phyloP scores from a whole-genome alignment of 2,329 filamentous ascomycete genomes.

The Ophiosphaerella narmari region DNA sequence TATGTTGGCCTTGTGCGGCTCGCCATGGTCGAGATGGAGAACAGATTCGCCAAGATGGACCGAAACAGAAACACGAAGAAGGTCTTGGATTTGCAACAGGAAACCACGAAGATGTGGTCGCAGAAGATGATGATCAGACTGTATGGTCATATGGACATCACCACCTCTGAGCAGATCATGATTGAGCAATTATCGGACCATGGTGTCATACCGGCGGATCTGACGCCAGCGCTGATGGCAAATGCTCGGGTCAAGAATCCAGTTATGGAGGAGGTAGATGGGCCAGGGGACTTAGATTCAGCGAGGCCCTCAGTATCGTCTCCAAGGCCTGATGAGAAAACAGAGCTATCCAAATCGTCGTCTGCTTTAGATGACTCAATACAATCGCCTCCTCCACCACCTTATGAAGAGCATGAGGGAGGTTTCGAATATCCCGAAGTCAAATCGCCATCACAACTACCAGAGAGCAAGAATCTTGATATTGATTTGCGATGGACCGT shows the following conservation, averaged over 20 bases:
- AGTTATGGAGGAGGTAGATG: constrained; percentile 62
- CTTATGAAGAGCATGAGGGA: constrained; percentile 66
- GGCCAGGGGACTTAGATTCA: constrained; percentile 28
- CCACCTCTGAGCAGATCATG: constrained; percentile 90
- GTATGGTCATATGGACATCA: constrained; percentile 97
- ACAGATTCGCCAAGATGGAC: constrained; percentile 67
- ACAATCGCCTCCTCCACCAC: constrained; percentile 58
- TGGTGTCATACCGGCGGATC: constrained; percentile 81
- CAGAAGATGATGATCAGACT: constrained; percentile 98
- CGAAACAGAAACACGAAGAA: constrained; percentile 72
- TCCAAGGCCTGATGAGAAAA: constrained; percentile 31
- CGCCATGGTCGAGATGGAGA: constrained; percentile 77
- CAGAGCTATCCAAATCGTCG: constrained; percentile 28
- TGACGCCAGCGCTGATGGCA: constrained; percentile 85
- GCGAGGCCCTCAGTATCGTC: constrained; percentile 42
- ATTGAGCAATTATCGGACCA: constrained; percentile 95
- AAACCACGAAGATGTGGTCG: constrained; percentile 91
- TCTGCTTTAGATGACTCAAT: constrained; percentile 43
- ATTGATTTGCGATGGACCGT: constrained; percentile 98
- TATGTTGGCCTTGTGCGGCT: constrained; percentile 91
- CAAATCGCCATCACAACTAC: constrained; percentile 80
- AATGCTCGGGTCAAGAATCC: constrained; percentile 94
- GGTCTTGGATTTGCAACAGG: constrained; percentile 68
- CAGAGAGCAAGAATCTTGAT: constrained; percentile 81
- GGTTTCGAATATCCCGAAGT: constrained; percentile 80